These are phyloP conservation scores for Filobasidium wieringae DNA, from an alignment of 768 basidiomycete genomes.

Conservation along the genomic window DNA sequence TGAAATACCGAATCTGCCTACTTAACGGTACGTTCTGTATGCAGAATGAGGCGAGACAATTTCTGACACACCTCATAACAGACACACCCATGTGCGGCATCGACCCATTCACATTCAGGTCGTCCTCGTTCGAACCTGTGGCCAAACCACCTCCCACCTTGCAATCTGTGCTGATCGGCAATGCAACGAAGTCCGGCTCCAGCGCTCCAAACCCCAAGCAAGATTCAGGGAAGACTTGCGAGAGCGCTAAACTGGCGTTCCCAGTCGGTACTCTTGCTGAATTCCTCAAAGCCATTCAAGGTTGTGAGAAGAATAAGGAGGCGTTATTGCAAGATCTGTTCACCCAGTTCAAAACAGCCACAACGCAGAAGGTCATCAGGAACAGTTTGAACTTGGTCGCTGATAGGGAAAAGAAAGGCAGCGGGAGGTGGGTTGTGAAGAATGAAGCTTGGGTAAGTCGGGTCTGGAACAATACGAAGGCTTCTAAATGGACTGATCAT, in stretches of 20 bases:
- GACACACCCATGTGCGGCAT: slow-evolving; percentile 27
- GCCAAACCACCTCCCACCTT: background rate
- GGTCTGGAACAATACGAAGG: background rate
- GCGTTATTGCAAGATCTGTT: slow-evolving; percentile 26
- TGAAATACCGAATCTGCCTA: slow-evolving; percentile 61
- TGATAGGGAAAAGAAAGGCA: slow-evolving; percentile 26
- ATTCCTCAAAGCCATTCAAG: slow-evolving; percentile 27
- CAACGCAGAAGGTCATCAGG: slow-evolving; percentile 32
- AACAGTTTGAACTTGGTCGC: slow-evolving; percentile 33
- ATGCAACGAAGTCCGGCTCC: background rate
- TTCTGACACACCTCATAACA: background rate
- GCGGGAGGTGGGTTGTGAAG: slow-evolving; percentile 28
- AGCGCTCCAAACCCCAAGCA: background rate
- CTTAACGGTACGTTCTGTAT: slow-evolving; percentile 57
- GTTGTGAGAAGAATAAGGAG: slow-evolving; percentile 22
- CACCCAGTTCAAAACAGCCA: slow-evolving; percentile 24
- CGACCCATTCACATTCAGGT: slow-evolving; percentile 31
- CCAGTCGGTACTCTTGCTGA: slow-evolving; percentile 24
- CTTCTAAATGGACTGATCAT: background rate
- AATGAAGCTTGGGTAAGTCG: slow-evolving; percentile 36
- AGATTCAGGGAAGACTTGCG: background rate
- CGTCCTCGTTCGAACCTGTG: background rate
- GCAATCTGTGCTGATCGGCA: background rate
- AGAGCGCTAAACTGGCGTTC: slow-evolving; percentile 27
- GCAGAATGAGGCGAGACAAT: background rate